Base-by-base conservation (phyloP, 768 basidiomycete genomes). In the Boletus rubroflammeus region DNA sequence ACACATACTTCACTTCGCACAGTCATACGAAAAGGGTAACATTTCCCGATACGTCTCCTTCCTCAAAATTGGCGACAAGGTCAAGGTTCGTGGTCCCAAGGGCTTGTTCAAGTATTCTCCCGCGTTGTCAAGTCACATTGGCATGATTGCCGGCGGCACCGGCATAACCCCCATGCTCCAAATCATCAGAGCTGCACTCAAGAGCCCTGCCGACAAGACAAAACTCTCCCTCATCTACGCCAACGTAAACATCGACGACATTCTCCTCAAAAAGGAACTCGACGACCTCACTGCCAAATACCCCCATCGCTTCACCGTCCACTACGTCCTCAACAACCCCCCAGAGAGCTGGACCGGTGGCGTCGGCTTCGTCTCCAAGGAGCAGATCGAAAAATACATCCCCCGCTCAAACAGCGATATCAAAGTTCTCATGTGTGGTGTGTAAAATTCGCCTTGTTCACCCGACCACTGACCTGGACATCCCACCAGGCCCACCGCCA, bases 121-220 rank as follows among this genome's bases (percentile, higher is more conserved):
- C 3, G 76, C 78, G 47, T 76, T 94, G 42, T 81, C 87, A n/a
- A 76, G 77, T 60, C 85, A 89, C 64, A 75, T 99, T 53, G 88
- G 92, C 67, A 95, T 99, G 95, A 97, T 99, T 64, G 94, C 95
- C 15, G 97, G 97, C 45, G 97, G 97, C 35, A 98, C 97, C 3
- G 97, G 97, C 52, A 96, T 99, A 71, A 96, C 97, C 0, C 97
- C 97, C 66, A 98, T 98, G 96, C 86, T 97, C 64, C 96, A 99
- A 70, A 91, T 99, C 78, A 88, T 98, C 73, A 88, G 90, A 57
- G 90, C 95, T n/a, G 83, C 86, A 13, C 81, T 98, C 68, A 87
- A 89, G 72, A 93, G 94, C 72, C 85, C 91, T n/a, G 68, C 74
- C 41, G 97, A 99, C 79, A 76, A 67, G 57, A 98, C 96, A 38